Evolutionary conservation across 2,329 filamentous ascomycete genomes (phyloP), one percentile per base, ranked within the genome.

Genomic region (Aspergillus fijiensis): DNA sequence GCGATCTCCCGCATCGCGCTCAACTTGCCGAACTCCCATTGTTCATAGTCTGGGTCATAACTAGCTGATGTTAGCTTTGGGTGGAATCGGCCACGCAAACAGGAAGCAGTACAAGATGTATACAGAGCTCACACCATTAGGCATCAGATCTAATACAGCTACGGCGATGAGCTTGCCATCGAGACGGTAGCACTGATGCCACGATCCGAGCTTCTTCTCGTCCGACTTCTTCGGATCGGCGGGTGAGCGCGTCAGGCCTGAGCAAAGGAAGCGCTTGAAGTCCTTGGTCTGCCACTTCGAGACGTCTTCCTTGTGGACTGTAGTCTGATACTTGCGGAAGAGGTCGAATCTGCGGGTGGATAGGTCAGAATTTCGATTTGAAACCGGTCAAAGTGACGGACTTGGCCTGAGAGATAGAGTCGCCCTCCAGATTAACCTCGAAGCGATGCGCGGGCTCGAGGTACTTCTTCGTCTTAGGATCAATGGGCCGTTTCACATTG

Each of bases 1-100:
- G 80, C 79, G 27, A 85, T 82, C 69, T 89, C 86, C 56, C 84
- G 77, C 65, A 88, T 71, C 5, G 86, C 86, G 63, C 83, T 86
- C 52, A 88, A 70, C 69, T 88, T 88, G 5, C 86, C 86, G 66
- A 88, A 84, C 58, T 84, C 83, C 80, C 81, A 88, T 51, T 83
- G 77, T 63, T 83, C 82, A 66, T 84, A 85, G 59, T 85, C 83
- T 10, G 81, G 81, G 66, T 88, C 84, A 69, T 89, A 88, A 62
- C 80, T 82, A 9, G 1, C 16, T 45, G 6, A n/a, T 6, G 39
- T 62, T 52, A 51, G 31, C 57, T 59, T 51, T 58, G 39, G 49
- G 57, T 54, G 21, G 48, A 45, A 7, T 21, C n/a, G 33, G 29
- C 9, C 12, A 6, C 29, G 21, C 23, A 23, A 25, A 9, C 12